These are phyloP conservation scores for Agarophyton chilense DNA, from an alignment of 23 red algal species.

Conservation along the genomic window DNA sequence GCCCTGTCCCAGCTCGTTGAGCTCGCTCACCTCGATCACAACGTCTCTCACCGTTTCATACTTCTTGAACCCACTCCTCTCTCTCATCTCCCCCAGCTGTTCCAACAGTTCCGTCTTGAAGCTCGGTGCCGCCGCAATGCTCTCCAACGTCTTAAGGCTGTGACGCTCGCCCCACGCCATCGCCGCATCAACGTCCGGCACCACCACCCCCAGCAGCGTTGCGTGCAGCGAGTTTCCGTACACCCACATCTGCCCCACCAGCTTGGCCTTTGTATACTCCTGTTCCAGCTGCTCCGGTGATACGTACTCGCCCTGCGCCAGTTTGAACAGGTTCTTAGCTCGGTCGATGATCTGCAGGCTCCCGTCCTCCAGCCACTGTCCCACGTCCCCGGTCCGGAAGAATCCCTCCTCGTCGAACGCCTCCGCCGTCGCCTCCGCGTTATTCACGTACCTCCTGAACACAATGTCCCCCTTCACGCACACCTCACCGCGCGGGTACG, in stretches of 20 bases:
- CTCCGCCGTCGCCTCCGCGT: constrained; percentile 85
- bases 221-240: constrained; percentile 86
- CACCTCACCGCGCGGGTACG: constrained; percentile 86
- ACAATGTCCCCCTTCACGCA: constrained; percentile 83
- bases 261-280: constrained; percentile 81
- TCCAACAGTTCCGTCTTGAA: constrained; percentile 81
- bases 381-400: constrained; percentile 92
- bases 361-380: constrained; percentile 69
- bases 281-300: constrained; percentile 85
- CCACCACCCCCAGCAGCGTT: constrained; percentile 81
- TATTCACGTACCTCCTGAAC: constrained; percentile 79
- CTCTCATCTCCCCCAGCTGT: constrained; percentile 67
- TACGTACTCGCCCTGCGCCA: constrained; percentile 96
- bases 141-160: constrained; percentile 37
- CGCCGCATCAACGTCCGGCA: constrained; percentile 66
- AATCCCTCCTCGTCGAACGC: constrained; percentile 88
- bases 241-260: constrained; percentile 91
- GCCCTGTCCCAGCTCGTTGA: constrained; percentile 88
- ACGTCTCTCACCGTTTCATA: constrained; percentile 83
- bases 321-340: constrained; percentile 98
- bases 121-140: constrained; percentile 45
- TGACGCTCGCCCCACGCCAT: constrained; percentile 73
- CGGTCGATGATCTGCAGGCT: constrained; percentile 92
- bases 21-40: constrained; percentile 75
- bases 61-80: constrained; percentile 74